Evolutionary conservation across 1,284 basidiomycete genomes (phyloP), one percentile per base, ranked within the genome.

Genomic region (Xanthoconium separans): DNA sequence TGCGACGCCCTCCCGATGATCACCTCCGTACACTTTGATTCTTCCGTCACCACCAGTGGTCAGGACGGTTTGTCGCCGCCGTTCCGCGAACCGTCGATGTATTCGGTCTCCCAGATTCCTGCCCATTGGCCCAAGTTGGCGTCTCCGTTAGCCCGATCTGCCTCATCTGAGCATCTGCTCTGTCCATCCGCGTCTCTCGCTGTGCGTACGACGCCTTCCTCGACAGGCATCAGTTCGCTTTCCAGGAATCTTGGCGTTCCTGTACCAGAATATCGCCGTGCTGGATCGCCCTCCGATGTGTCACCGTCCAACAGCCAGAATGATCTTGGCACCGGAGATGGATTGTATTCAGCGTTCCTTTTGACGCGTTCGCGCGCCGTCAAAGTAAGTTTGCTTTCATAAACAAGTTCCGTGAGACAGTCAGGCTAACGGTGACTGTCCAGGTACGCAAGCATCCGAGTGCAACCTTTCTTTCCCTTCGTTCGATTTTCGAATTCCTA

Each of bases 301-400:
- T 73, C 77, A 8, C 71, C 73, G 18, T 52, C 73, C 58, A 72
- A 65, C 55, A 72, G 71, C 53, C 70, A 64, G 15, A 57, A 61
- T 57, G 36, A 50, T 46, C 46, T 51, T 16, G 47, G 59, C 11
- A 55, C 33, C 10, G 24, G 48, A 12, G 44, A 53, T 40, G 58
- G 58, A 11, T 47, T 48, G 20, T 71, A 77, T 37, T 70, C 77
- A 20, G 67, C 75, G 12, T 84, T 84, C 57, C 61, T 79, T 22
- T 62, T 71, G 24, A 76, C 79, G 39, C 74, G 74, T 30, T 82
- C 81, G 51, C 75, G 82, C 52, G 79, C 77, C 27, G 72, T 82
- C 30, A 75, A 73, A 47, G 82, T 80, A 58, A 59, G 79, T 73
- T 54, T 39, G n/a, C 27, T 12, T 18, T 20, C 20, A 1, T 20